Evolutionary conservation across 169 alveolate species (phyloP).

Genomic region (Plasmodium cynomolgi): DNA sequence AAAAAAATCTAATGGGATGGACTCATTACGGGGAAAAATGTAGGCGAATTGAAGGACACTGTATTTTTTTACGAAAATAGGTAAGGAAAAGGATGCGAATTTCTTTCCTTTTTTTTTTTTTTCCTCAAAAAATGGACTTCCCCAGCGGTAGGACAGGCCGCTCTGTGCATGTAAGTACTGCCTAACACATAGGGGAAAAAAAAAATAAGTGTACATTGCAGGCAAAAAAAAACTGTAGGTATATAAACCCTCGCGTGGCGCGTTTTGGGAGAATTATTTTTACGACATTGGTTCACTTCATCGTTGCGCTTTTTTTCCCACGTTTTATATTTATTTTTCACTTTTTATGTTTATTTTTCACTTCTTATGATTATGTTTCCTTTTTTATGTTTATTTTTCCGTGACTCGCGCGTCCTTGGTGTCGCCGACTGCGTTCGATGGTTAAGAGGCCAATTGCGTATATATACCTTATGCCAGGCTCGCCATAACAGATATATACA

Average conservation of each 20-base stretch:
- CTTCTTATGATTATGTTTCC: too few species aligned
- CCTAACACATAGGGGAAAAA: background rate
- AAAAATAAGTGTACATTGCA: background rate
- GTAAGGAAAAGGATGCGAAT: background rate
- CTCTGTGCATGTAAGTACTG: background rate
- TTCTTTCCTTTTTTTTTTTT: background rate
- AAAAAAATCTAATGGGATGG: background rate
- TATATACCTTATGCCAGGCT: background rate
- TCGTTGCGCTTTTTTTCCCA: background rate
- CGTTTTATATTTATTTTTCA: background rate
- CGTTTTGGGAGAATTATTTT: background rate
- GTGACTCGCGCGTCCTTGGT: background rate
- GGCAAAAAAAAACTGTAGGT: background rate
- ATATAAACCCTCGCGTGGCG: background rate
- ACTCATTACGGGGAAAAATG: background rate
- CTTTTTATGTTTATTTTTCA: too few species aligned
- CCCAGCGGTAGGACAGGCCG: background rate
- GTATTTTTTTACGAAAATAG: background rate
- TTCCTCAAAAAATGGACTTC: background rate
- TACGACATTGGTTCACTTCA: background rate
- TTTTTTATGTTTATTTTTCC: too few species aligned
- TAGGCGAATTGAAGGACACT: background rate
- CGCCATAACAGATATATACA: background rate
- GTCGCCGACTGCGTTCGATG: background rate
- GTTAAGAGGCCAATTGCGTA: background rate